Evolutionary conservation across 2,329 filamentous ascomycete species (phyloP).

Genomic region (Diaporthe vaccinii): DNA sequence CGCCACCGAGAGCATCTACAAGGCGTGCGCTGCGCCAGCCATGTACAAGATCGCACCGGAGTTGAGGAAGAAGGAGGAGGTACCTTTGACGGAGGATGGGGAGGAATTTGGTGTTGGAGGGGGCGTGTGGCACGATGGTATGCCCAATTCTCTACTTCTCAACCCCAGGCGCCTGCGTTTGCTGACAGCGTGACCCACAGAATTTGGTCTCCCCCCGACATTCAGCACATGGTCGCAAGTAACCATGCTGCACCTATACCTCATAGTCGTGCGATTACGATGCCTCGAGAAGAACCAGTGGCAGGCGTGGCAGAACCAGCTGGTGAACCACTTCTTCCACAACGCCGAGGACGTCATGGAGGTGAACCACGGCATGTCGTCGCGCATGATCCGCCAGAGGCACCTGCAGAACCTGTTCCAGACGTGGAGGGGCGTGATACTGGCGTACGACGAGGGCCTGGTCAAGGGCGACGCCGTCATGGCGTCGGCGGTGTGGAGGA

Average conservation of each 20-base stretch:
- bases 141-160: conserved; percentile 43
- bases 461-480: conserved; percentile 82
- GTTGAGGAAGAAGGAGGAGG: conserved; percentile 73
- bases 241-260: conserved; percentile 96
- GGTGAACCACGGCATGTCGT: conserved; percentile 78
- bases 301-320: conserved; percentile 86
- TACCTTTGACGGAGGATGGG: conserved; percentile 80
- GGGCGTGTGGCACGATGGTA: conserved; percentile 88
- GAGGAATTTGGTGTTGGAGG: conserved; percentile 84
- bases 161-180: conserved; percentile 16
- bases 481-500: conserved; percentile 90
- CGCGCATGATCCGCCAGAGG: conserved; percentile 70
- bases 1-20: conserved; percentile 83
- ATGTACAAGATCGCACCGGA: conserved; percentile 82
- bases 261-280: conserved; percentile 86
- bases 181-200: conserved; percentile 59
- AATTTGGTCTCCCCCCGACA: conserved; percentile 83
- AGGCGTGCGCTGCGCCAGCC: conserved; percentile 79
- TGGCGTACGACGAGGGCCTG: conserved; percentile 87
- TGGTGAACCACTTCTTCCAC: conserved; percentile 96
- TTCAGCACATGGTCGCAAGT: conserved; percentile 98
- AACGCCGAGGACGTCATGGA: conserved; percentile 88
- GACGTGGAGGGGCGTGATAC: conserved; percentile 89
- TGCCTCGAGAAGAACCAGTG: conserved; percentile 79
- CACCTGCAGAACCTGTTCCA: conserved; percentile 91